Conservation (phyloP, 768 basidiomycete species). For the Mycena indigotica region DNA sequence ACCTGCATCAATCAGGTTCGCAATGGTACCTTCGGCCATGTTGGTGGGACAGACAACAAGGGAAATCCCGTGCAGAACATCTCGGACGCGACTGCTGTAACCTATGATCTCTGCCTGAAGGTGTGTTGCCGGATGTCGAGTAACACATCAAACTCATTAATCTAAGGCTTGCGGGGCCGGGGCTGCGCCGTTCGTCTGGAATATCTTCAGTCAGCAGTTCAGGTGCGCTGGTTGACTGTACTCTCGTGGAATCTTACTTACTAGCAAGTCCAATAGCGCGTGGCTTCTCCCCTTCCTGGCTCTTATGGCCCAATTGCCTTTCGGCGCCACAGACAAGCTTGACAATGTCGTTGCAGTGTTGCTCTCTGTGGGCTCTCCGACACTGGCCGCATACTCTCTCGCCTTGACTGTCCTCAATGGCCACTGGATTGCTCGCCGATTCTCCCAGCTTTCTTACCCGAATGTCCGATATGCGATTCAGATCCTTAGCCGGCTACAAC, state of each 20-base stretch:
- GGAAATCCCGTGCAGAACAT: conserved; percentile 21
- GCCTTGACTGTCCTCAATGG: conserved; percentile 24
- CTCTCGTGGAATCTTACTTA: neutral
- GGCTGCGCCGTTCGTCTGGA: conserved; percentile 26
- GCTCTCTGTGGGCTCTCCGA: conserved; percentile 44
- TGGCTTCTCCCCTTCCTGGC: conserved; percentile 49
- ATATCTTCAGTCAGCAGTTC: conserved; percentile 35
- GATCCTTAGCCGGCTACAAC: conserved; percentile 41
- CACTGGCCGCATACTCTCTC: conserved; percentile 43
- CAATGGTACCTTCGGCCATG: neutral
- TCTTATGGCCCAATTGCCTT: conserved; percentile 45
- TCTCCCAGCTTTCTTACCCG: conserved; percentile 26
- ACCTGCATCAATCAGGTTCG: conserved; percentile 1
- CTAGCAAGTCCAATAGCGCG: conserved; percentile 14
- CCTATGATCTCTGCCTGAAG: conserved; percentile 25
- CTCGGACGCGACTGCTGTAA: conserved; percentile 21
- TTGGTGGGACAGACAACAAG: conserved; percentile 15
- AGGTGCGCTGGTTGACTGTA: conserved; percentile 1
- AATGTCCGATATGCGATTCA: conserved; percentile 32
- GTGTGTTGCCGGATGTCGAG: neutral
- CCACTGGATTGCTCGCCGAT: conserved; percentile 36
- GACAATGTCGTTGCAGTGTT: conserved; percentile 40
- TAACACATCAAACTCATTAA: neutral
- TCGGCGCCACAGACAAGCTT: conserved; percentile 33
- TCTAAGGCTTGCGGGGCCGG: conserved; percentile 22